Evolutionary conservation across 352 stramenopile species (phyloP).

Genomic region (Pythium volutum): DNA sequence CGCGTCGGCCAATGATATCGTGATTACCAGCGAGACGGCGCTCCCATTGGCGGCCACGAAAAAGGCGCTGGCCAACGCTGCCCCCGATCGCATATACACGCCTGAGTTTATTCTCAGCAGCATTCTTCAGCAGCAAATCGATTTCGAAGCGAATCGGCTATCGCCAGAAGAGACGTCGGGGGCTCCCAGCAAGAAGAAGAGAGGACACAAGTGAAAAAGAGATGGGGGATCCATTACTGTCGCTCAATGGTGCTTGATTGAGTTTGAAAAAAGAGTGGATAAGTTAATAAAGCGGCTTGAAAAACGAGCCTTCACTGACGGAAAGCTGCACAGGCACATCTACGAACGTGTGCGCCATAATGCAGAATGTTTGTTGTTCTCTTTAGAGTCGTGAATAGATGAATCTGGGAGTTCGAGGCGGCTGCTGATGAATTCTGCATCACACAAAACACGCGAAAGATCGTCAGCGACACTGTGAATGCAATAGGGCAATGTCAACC

Average conservation of each 20-base stretch:
- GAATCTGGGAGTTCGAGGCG: conserved; percentile 4
- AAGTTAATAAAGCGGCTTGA: conserved; percentile 15
- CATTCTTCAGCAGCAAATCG: conserved; percentile 40
- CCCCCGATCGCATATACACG: conserved; percentile 30
- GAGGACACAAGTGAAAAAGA: conserved; percentile 7
- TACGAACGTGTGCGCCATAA: not conserved
- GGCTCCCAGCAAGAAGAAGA: conserved; percentile 20
- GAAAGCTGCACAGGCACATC: not conserved
- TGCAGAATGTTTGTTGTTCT: no score
- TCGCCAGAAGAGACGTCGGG: not conserved
- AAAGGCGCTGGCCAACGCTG: conserved; percentile 26
- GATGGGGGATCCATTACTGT: not conserved
- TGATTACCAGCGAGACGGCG: conserved; percentile 39
- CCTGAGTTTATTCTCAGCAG: conserved; percentile 42
- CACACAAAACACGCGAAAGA: not conserved
- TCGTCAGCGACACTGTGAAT: not conserved
- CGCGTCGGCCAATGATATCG: conserved; percentile 35
- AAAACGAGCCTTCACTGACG: not conserved
- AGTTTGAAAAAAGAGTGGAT: conserved; percentile 14
- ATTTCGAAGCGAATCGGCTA: conserved; percentile 30
- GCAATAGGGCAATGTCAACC: not conserved
- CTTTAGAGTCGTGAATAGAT: conserved; percentile 10
- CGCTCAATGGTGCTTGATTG: not conserved
- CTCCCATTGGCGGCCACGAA: conserved; percentile 30
- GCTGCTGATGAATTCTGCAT: conserved; percentile 1